Evolutionary conservation across 257 asterid species (phyloP).

Genomic region (Solanum sejunctum): DNA sequence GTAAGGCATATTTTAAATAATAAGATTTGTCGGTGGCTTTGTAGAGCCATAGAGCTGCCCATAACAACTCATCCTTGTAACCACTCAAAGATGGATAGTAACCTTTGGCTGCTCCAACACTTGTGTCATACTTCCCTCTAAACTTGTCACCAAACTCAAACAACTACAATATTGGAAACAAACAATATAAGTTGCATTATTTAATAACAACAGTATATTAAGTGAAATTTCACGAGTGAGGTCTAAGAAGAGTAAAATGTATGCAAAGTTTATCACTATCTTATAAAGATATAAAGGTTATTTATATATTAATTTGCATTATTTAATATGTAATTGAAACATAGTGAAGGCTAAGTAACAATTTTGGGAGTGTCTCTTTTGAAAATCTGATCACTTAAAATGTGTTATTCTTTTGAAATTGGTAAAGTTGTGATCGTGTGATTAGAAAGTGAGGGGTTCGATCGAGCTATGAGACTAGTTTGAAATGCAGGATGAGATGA

Average conservation of each 20-base stretch:
- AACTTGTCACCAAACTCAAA: constrained; percentile 77
- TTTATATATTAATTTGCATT: not conserved
- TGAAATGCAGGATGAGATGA: not conserved
- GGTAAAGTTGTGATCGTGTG: not conserved
- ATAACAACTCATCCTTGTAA: constrained; percentile 74
- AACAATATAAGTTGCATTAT: not conserved
- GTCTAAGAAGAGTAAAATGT: too few species aligned
- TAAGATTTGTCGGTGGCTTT: constrained; percentile 53
- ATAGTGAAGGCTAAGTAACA: not conserved
- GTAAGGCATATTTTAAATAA: constrained; percentile 45
- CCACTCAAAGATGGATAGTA: constrained; percentile 89
- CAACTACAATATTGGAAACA: constrained; percentile 30
- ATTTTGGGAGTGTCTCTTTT: not conserved
- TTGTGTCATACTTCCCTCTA: constrained; percentile 62
- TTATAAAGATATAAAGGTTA: too few species aligned
- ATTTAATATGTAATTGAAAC: not conserved
- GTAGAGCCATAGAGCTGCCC: constrained; percentile 93
- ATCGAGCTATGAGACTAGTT: not conserved
- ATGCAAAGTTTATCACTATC: too few species aligned
- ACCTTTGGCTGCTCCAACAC: constrained; percentile 61
- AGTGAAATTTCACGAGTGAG: too few species aligned
- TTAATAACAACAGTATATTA: not conserved
- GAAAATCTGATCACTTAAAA: not conserved
- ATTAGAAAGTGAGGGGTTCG: fast-evolving
- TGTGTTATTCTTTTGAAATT: fast-evolving